Percentiles rank a stretch among this genome's conserved stretches.
Evolutionary conservation across 345 rosid species (phyloP).

Genomic region (Linum lewisii): DNA sequence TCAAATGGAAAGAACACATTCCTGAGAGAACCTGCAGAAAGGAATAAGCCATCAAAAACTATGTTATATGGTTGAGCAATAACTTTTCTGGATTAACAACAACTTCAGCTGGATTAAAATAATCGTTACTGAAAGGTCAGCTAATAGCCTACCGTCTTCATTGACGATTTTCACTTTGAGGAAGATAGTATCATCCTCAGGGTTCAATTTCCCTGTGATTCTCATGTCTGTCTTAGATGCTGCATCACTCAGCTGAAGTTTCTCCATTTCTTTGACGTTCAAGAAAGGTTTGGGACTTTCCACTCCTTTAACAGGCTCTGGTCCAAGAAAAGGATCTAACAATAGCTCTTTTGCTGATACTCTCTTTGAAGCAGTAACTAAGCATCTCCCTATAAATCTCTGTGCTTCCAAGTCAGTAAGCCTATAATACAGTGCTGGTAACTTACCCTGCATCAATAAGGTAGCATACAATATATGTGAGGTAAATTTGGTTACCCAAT

Average conservation of each 20-base stretch:
- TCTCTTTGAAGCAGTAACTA: background rate
- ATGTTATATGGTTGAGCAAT: too few relatives aligned
- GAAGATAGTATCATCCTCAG: constrained; percentile 3
- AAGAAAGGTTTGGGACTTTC: background rate
- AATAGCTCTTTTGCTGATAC: background rate
- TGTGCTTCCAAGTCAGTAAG: background rate
- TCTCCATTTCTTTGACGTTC: background rate
- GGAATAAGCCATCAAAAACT: background rate
- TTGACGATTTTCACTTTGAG: constrained; percentile 2
- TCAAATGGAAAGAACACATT: constrained; percentile 60
- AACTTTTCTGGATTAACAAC: too few relatives aligned
- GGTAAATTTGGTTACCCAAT: background rate
- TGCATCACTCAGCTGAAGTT: background rate
- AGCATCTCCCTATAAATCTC: background rate
- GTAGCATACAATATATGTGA: background rate
- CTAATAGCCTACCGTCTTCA: background rate
- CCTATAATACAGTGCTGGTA: background rate
- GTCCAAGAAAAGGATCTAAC: background rate
- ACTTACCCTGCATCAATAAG: background rate
- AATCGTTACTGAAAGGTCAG: too few relatives aligned
- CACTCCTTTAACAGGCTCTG: background rate
- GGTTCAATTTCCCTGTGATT: constrained; percentile 2
- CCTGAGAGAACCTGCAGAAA: constrained; percentile 32
- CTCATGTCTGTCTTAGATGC: constrained; percentile 1
- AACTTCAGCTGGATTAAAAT: too few relatives aligned